Base-by-base conservation (phyloP, 805 yeast genomes). In the Blastobotrys peoriensis region DNA sequence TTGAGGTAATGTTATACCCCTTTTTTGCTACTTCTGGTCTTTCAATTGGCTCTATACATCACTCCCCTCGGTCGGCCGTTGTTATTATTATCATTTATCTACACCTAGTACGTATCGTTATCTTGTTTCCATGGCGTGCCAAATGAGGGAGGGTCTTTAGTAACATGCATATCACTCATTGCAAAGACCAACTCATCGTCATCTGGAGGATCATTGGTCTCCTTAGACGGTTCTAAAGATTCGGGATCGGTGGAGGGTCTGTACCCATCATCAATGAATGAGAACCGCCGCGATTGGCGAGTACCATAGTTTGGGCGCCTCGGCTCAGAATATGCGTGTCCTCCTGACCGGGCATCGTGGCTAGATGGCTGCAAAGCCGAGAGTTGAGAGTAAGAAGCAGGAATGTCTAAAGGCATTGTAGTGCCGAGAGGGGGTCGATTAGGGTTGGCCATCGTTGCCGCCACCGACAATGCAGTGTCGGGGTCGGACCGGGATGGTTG, bases 101-200 rank as follows among this genome's bases (percentile, higher is more conserved):
- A n/a, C n/a, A n/a, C n/a, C n/a, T n/a, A n/a, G n/a, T n/a, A n/a
- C n/a, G n/a, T n/a, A n/a, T n/a, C n/a, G n/a, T n/a, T n/a, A n/a
- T n/a, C n/a, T n/a, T n/a, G n/a, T n/a, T n/a, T n/a, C n/a, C n/a
- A n/a, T n/a, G n/a, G n/a, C n/a, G n/a, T n/a, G n/a, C n/a, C n/a
- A n/a, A n/a, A n/a, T n/a, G n/a, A n/a, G n/a, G n/a, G n/a, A n/a
- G n/a, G n/a, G n/a, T 13, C 13, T 25, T 13, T 25, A 25, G 30
- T 25, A 21, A 55, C 25, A 20, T 51, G 53, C 68, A 64, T 64
- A 40, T 64, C 68, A 33, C 68, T 65, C 68, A 64, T 64, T 4
- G 67, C 67, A 53, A 64, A 64, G 28, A 64, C 45, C 35, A 64
- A 43, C 22, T 64, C 68, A 30, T 64, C 68, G 38, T 64, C 67